phyloP scores from a whole-genome alignment of 2,329 filamentous ascomycete species.

The Metarhizium anisopliae region DNA sequence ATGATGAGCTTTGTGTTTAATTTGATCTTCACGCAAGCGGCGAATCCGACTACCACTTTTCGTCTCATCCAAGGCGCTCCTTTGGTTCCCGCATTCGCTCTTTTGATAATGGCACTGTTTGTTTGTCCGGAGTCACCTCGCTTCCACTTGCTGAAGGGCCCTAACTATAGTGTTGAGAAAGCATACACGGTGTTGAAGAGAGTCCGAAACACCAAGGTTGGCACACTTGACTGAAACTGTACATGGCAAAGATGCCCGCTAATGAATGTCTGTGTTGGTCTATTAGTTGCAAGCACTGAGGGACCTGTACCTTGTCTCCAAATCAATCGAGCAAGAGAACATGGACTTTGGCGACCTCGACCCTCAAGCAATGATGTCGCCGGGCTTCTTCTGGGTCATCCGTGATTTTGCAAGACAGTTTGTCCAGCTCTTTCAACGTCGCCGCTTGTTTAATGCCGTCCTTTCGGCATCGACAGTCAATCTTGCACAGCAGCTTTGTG shows the following conservation, averaged over 20 bases:
- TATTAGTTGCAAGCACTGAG: constrained; percentile 29
- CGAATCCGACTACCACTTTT: constrained; percentile 9
- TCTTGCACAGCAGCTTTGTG: constrained; percentile 24
- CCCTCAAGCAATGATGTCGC: constrained; percentile 12
- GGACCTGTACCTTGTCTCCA: constrained; percentile 31
- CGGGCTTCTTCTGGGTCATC: constrained; percentile 19
- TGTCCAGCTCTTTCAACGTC: constrained; percentile 17
- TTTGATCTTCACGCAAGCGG: constrained; percentile 23
- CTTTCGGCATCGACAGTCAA: constrained; percentile 22
- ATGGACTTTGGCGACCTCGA: constrained; percentile 16
- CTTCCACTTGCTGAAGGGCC: constrained; percentile 30
- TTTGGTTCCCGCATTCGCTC: constrained; percentile 24
- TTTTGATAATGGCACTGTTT: constrained; percentile 24
- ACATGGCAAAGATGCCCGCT: neutral
- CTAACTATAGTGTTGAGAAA: constrained; percentile 25
- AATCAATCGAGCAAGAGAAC: constrained; percentile 21
- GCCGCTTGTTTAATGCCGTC: constrained; percentile 22
- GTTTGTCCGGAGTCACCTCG: constrained; percentile 34
- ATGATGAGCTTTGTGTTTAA: constrained; percentile 27
- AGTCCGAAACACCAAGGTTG: constrained; percentile 27
- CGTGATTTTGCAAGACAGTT: constrained; percentile 19
- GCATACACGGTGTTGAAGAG: constrained; percentile 25
- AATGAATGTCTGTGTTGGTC: neutral
- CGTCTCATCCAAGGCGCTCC: constrained; percentile 29
- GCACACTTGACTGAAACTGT: neutral